A percentile compares a stretch with the other conserved stretches of the same genome.
phyloP scores from a whole-genome alignment of 2,329 filamentous ascomycete genomes.

The Massarina eburnea region DNA sequence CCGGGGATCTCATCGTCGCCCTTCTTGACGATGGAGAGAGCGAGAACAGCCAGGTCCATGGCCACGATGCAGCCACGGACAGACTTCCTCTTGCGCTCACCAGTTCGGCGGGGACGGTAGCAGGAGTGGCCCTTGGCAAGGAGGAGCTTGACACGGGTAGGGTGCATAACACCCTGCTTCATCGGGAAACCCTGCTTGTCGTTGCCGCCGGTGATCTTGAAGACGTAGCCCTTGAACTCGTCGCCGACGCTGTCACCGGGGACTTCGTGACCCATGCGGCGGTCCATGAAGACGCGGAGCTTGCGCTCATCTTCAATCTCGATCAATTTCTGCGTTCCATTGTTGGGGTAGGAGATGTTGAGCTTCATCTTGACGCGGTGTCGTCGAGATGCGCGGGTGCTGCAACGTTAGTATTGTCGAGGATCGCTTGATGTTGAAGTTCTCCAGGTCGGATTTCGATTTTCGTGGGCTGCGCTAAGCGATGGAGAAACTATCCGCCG shows the following conservation, averaged over 20 bases:
- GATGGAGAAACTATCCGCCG: neutral
- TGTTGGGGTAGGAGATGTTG: constrained; percentile 89
- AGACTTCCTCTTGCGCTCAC: constrained; percentile 99
- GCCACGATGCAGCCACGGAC: constrained; percentile 98
- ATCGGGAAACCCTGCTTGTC: constrained; percentile 99
- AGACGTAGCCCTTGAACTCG: constrained; percentile 99
- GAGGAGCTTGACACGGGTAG: constrained; percentile 96
- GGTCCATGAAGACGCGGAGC: constrained; percentile 98
- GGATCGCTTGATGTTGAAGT: constrained; percentile 10
- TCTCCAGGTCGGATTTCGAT: neutral
- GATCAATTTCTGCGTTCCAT: constrained; percentile 99
- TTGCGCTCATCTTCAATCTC: constrained; percentile 95
- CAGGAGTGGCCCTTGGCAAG: constrained; percentile 96
- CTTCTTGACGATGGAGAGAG: constrained; percentile 96
- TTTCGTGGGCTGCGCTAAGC: neutral
- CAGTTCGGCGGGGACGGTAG: constrained; percentile 96
- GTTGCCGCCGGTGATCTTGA: constrained; percentile 99
- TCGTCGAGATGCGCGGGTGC: constrained; percentile 28
- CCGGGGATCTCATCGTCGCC: constrained; percentile 92
- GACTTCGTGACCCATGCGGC: constrained; percentile 93
- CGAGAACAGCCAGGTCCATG: constrained; percentile 91
- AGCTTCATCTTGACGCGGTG: constrained; percentile 66
- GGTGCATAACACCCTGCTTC: constrained; percentile 99
- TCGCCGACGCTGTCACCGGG: constrained; percentile 92
- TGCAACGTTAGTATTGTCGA: constrained; percentile 42